Evolutionary conservation across 768 basidiomycete genomes (phyloP).

Genomic region (Pisolithus microcarpus): DNA sequence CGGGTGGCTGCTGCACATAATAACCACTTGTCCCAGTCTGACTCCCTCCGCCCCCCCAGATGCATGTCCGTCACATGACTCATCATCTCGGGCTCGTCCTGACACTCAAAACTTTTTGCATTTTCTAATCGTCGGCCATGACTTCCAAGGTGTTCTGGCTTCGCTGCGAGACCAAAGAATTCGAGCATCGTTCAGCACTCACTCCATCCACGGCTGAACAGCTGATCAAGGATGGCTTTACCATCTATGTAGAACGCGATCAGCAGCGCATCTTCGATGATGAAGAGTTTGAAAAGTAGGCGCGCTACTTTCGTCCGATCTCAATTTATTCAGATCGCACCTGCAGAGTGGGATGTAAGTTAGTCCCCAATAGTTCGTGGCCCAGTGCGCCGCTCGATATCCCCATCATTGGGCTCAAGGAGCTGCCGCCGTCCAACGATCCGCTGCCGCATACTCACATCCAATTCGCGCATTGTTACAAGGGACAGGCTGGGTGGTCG

Average conservation of each 20-base stretch:
- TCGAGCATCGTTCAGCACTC: constrained; percentile 87
- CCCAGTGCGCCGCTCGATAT: constrained; percentile 63
- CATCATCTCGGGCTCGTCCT: background rate
- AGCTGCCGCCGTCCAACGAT: constrained; percentile 75
- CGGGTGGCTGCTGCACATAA: background rate
- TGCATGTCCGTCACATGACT: background rate
- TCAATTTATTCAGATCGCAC: constrained; percentile 4
- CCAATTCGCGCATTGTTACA: constrained; percentile 98
- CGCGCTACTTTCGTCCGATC: constrained; percentile 10
- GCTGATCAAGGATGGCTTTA: constrained; percentile 85
- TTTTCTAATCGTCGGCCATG: background rate
- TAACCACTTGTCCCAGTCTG: too few relatives aligned
- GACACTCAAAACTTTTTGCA: background rate
- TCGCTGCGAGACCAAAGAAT: constrained; percentile 93
- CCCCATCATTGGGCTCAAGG: constrained; percentile 94
- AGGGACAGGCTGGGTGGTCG: constrained; percentile 89
- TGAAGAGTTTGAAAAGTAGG: constrained; percentile 86
- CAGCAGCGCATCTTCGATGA: constrained; percentile 92
- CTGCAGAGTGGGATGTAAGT: constrained; percentile 77
- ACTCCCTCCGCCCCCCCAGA: too few relatives aligned
- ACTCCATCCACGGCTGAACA: constrained; percentile 87
- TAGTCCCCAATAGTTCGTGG: constrained; percentile 88
- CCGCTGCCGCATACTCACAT: constrained; percentile 93
- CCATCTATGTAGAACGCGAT: constrained; percentile 88
- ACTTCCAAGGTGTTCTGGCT: constrained; percentile 60